Base-by-base conservation (phyloP, 495 filamentous ascomycete species). In the Halenospora varia region DNA sequence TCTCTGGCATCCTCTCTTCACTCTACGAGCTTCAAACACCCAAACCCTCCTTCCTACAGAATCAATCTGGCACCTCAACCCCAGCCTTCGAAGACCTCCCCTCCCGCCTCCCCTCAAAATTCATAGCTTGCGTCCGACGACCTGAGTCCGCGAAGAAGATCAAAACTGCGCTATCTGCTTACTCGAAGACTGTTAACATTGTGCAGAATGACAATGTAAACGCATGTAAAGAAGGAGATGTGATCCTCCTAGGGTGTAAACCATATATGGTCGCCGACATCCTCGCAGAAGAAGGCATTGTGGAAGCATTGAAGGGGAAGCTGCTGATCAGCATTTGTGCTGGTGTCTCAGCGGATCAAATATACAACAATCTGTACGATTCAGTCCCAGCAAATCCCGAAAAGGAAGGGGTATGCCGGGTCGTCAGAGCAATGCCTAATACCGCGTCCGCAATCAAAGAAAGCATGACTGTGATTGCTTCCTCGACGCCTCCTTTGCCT, bases 251-350 rank as follows among this genome's bases (percentile, higher is more conserved):
- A 0, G 82, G 79, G 3, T 93, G 89, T 75, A 94, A 95, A 69
- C 90, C 90, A 2, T 80, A 89, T 63, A 86, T 88, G 77, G 76
- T 86, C 20, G 65, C 76, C 18, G 82, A 82, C 4, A 78, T 93
- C 29, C 75, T 95, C 4, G 69, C 75, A 19, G 84, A 78, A 45
- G 66, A 74, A 0, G 88, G 86, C 25, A 87, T 95, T 76, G 67
- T 70, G 23, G 77, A 85, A 51, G 89, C 90, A 1, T 73, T 96
- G 0, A 62, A 73, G 10, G 88, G 87, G 1, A 97, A 96, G 62
- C 74, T 96, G 2, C 73, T 97, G 3, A 88, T 97, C 62, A 88
- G 82, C 65, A 90, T 96, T 54, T 80, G 90, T 42, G 92, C 90
- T 1, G 92, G 92, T n/a, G 84, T 93, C 3, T 80, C 84, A 0